Conservation (phyloP, 1,284 basidiomycete species). For the Ustilago curta region DNA sequence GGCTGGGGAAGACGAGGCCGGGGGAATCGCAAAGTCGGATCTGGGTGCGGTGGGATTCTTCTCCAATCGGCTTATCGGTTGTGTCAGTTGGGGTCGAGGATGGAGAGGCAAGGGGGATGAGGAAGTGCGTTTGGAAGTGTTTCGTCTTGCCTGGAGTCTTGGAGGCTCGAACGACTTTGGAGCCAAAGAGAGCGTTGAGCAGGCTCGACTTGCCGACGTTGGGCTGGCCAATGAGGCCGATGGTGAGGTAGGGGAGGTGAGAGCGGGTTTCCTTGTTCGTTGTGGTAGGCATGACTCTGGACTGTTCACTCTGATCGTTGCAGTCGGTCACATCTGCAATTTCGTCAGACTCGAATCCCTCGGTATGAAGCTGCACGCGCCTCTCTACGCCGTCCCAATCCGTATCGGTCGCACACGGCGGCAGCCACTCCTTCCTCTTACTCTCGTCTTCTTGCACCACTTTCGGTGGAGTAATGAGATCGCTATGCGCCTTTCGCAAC, state of each 20-base stretch:
- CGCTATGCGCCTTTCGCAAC: constrained; percentile 77
- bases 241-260: constrained; percentile 48
- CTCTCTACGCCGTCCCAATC: constrained; percentile 54
- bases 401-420: constrained; percentile 67
- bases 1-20: constrained; percentile 76
- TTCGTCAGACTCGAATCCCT: constrained; percentile 13
- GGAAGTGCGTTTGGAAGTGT: constrained; percentile 88
- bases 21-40: constrained; percentile 55
- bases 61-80: constrained; percentile 73
- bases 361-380: constrained; percentile 41
- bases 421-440: constrained; percentile 77
- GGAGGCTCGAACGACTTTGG: constrained; percentile 83
- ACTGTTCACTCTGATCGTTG: background rate
- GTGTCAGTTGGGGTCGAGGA: constrained; percentile 77
- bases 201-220: constrained; percentile 94
- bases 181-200: constrained; percentile 87
- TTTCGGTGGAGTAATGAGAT: constrained; percentile 79
- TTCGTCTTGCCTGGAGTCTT: constrained; percentile 94
- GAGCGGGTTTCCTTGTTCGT: constrained; percentile 19
- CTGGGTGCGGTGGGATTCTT: constrained; percentile 36
- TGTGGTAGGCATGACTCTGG: background rate
- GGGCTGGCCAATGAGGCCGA: constrained; percentile 75
- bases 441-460: constrained; percentile 74
- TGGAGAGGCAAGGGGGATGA: constrained; percentile 82
- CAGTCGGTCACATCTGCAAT: background rate